phyloP scores from a whole-genome alignment of 1,284 basidiomycete genomes.

The Moesziomyces sp. region DNA sequence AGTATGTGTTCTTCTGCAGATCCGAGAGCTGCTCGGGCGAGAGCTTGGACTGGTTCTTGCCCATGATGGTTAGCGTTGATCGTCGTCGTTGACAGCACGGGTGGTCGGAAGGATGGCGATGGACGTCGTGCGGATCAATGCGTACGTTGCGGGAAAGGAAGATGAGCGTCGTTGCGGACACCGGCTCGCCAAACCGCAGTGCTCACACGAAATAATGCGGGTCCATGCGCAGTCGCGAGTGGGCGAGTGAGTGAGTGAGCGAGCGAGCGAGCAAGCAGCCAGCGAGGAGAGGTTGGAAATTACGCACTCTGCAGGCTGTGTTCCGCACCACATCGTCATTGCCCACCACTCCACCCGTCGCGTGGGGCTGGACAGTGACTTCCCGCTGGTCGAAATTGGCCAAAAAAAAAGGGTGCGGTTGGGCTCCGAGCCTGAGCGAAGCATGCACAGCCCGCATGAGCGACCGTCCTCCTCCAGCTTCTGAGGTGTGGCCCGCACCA shows the following conservation, averaged over 20 bases:
- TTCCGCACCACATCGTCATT: not conserved
- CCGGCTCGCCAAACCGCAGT: no score
- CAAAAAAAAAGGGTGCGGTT: not conserved
- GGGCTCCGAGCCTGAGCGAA: no score
- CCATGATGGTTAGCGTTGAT: constrained; percentile 71
- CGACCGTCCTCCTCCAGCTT: not conserved
- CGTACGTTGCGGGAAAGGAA: not conserved
- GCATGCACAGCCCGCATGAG: not conserved
- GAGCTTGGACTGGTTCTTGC: constrained; percentile 96
- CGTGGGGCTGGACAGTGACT: not conserved
- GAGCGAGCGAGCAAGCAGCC: no score
- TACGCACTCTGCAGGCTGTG: no score
- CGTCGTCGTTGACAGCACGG: constrained; percentile 2
- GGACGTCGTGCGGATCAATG: no score
- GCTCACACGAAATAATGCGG: no score
- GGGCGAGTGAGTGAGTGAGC: no score
- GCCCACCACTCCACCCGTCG: not conserved
- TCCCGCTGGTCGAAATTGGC: not conserved
- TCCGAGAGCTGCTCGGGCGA: constrained; percentile 93
- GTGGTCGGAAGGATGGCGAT: not conserved
- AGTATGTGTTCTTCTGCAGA: constrained; percentile 98
- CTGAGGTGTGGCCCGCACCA: no score
- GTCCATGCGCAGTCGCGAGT: no score
- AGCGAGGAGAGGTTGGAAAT: no score
- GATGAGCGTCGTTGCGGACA: not conserved